Evolutionary conservation across 2,329 filamentous ascomycete species (phyloP), one percentile per base, ranked within the genome.

Genomic region (Grosmannia serpens): DNA sequence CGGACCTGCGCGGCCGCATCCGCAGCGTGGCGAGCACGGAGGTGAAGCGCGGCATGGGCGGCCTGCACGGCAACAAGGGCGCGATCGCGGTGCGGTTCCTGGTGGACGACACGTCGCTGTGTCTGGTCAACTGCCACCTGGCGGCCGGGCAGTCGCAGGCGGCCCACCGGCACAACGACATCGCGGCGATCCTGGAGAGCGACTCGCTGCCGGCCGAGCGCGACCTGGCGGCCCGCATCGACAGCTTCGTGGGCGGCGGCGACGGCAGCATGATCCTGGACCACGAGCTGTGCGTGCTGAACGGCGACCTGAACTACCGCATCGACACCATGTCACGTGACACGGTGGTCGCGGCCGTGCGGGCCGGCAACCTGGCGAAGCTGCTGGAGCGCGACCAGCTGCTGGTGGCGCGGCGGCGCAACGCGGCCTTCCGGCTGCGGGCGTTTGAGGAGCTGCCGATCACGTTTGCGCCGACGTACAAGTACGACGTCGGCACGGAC

Each of bases 251-350:
- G 8, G 89, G 90, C 29, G 94, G 94, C n/a, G 94, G 94, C 51
- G 94, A 99, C 69, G 94, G 94, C 8, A 86, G 85, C 47, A 91
- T 96, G 86, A 89, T 99, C 60, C 78, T 97, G 59, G 94, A 99
- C 68, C 94, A 99, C 68, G 94, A 99, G 72, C 87, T 99, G n/a
- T 96, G 92, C 70, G 84, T 99, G 53, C 74, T 97, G 49, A 97
- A 97, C 66, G 94, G 94, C 31, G 94, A 99, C 70, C 79, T 99
- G 55, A 99, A 99, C 73, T 99, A 99, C 71, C 91, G 94, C 62
- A 97, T 99, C 67, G 94, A 99, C 70, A 91, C 91, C 27, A 96
- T 97, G 83, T 90, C 90, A 22, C 88, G 94, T 55, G 90, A 97
- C 67, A 91, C 89, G 0, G 92, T 99, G 3, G 87, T 97, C 58